A percentile compares a stretch with the other conserved stretches of the same genome.
These are phyloP conservation scores for Rhodamnia rubescens DNA, from an alignment of 345 rosid species.

Conservation along the genomic window DNA sequence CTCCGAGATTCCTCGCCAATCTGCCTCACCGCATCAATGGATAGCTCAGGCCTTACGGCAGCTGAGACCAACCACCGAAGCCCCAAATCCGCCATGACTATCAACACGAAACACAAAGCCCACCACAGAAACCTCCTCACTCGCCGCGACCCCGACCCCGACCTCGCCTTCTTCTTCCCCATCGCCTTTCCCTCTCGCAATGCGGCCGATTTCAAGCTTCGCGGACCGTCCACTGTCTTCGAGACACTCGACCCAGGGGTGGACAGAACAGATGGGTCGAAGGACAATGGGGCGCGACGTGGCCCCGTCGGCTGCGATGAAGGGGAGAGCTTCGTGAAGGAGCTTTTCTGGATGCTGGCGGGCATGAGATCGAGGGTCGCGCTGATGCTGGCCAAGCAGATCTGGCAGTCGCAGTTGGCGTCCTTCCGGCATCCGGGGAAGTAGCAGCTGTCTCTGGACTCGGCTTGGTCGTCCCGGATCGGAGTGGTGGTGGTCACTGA, in stretches of 20 bases:
- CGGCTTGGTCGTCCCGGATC: constrained; percentile 16
- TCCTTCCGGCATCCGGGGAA: constrained; percentile 82
- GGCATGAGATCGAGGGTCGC: constrained; percentile 90
- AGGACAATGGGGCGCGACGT: constrained; percentile 35
- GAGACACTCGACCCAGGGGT: constrained; percentile 39
- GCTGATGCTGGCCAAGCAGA: constrained; percentile 76
- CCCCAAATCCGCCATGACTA: constrained; percentile 33
- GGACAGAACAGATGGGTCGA: constrained; percentile 30
- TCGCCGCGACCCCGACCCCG: not conserved
- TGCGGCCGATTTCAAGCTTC: constrained; percentile 18
- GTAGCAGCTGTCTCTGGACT: constrained; percentile 54
- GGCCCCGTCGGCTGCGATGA: constrained; percentile 11
- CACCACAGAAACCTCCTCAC: constrained; percentile 9
- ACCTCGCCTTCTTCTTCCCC: constrained; percentile 14
- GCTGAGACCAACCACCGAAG: constrained; percentile 23
- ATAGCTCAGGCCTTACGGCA: constrained; percentile 29
- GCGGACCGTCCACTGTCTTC: constrained; percentile 1
- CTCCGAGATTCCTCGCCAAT: constrained; percentile 35
- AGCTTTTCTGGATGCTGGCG: constrained; percentile 50
- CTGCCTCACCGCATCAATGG: constrained; percentile 30
- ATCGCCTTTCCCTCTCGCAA: constrained; percentile 8
- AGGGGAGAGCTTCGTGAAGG: constrained; percentile 50
- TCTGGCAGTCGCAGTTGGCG: constrained; percentile 73
- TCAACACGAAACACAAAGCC: constrained; percentile 21
- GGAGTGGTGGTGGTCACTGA: constrained; percentile 14